Percentiles rank a stretch among this genome's conserved stretches.
Evolutionary conservation across 108 stramenopile species (phyloP).

Genomic region (Aurantiochytrium sp.): DNA sequence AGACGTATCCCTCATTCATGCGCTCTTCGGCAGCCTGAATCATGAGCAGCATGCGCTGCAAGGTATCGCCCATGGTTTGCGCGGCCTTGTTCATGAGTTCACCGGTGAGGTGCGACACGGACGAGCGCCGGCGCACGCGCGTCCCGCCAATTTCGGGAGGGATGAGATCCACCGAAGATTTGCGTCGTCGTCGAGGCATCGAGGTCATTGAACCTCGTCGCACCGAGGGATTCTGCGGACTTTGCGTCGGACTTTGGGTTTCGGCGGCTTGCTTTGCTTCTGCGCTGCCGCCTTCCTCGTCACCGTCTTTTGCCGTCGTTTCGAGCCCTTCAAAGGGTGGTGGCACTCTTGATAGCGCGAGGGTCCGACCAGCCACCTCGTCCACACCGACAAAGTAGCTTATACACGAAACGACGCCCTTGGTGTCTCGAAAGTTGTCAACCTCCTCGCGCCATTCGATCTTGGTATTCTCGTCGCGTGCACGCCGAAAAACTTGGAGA

Average conservation of each 20-base stretch:
- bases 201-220: no score
- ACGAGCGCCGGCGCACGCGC: not conserved
- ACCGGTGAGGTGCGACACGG: not conserved
- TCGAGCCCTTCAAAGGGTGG: not conserved
- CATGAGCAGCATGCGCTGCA: conserved; percentile 18
- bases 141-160: no score
- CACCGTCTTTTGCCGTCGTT: no score
- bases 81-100: not conserved
- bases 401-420: not conserved
- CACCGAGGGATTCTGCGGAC: no score
- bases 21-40: conserved; percentile 45
- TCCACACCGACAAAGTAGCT: not conserved
- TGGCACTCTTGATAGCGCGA: not conserved
- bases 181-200: no score
- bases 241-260: no score
- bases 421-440: not conserved
- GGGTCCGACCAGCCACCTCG: not conserved
- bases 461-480: not conserved
- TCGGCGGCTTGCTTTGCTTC: no score
- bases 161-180: no score
- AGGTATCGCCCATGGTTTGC: not conserved
- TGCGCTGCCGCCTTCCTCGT: no score
- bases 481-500: not conserved
- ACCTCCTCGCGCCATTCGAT: not conserved
- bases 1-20: conserved; percentile 40